Base-by-base conservation (phyloP, 345 rosid genomes). In the Rhodamnia rubescens region DNA sequence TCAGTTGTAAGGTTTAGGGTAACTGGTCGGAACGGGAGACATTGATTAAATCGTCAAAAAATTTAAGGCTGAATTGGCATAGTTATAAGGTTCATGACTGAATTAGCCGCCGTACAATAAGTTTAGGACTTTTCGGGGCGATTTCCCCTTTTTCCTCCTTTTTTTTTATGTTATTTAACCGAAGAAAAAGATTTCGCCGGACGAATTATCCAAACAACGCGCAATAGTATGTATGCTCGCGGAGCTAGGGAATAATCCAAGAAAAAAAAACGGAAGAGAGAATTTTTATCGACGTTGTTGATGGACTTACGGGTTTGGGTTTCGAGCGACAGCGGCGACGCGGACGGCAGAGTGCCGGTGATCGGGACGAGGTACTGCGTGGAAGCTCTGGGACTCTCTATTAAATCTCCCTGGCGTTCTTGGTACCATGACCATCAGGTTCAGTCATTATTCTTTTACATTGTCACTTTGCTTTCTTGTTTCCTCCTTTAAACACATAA, bases 361-460 rank as follows among this genome's bases (percentile, higher is more conserved):
- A 91, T 91, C 2, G 90, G 94, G 81, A 87, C 93, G 29, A 83
- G 94, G 78, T 88, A 92, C 53, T 91, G 93, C 78, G 85, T 91
- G 24, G 92, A 92, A 88, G 89, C 91, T 16, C 88, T 92, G 40
- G 90, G 91, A 7, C 91, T 92, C 12, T 84, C 91, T 11, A 57
- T 92, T 75, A 91, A 84, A 83, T 89, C 94, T 21, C 88, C 89
- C 11, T 93, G 94, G 94, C 89, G 85, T 74, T 90, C 94, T 61
- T 93, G 96, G 93, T 93, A 88, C 89, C 91, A 92, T 57, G 85
- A 92, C 44, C 90, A 85, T 74, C 93, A 93, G 93, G 96, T 92
- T 92, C 13, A 85, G 61, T 16, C 53, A 44, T 59, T 82, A 14
- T 10, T 69, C 10, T 12, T 3, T 36, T 20, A 1, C 47, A 8